Evolutionary conservation across 2,329 filamentous ascomycete genomes (phyloP).

Genomic region (Colletotrichum eremochloae): DNA sequence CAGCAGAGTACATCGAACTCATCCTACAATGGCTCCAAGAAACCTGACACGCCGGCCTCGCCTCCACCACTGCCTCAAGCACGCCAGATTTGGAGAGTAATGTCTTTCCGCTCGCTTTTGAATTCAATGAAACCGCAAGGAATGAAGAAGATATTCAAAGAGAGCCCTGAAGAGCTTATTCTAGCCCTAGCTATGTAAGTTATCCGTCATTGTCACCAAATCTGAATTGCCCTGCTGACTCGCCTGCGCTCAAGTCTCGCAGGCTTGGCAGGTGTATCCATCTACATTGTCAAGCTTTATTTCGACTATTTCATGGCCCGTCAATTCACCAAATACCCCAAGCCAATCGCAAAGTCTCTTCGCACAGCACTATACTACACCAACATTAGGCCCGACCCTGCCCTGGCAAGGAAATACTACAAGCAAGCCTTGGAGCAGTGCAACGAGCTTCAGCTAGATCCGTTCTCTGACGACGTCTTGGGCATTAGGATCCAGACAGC

Average conservation of each 20-base stretch:
- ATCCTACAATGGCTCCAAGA: constrained; percentile 22
- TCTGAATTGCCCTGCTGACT: constrained; percentile 43
- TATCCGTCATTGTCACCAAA: background rate
- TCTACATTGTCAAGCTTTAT: constrained; percentile 60
- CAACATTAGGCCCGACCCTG: constrained; percentile 80
- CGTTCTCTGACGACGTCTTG: constrained; percentile 90
- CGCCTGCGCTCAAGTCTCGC: constrained; percentile 50
- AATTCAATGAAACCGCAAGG: constrained; percentile 55
- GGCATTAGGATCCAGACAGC: constrained; percentile 89
- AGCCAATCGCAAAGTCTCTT: constrained; percentile 80
- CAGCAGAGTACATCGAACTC: constrained; percentile 16
- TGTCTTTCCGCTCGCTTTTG: constrained; percentile 53
- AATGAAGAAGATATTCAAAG: constrained; percentile 54
- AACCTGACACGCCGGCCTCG: constrained; percentile 46
- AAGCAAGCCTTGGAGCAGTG: constrained; percentile 82
- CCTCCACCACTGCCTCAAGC: constrained; percentile 45
- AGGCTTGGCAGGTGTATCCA: constrained; percentile 49
- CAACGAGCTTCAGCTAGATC: constrained; percentile 81
- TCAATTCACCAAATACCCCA: constrained; percentile 72
- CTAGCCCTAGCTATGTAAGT: constrained; percentile 58
- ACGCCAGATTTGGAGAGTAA: constrained; percentile 49
- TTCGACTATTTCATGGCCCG: constrained; percentile 68
- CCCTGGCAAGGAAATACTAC: constrained; percentile 86
- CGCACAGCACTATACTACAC: constrained; percentile 90
- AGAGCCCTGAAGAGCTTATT: constrained; percentile 60